Evolutionary conservation across 441 rosid genomes (phyloP).

Genomic region (Adansonia gregorii): DNA sequence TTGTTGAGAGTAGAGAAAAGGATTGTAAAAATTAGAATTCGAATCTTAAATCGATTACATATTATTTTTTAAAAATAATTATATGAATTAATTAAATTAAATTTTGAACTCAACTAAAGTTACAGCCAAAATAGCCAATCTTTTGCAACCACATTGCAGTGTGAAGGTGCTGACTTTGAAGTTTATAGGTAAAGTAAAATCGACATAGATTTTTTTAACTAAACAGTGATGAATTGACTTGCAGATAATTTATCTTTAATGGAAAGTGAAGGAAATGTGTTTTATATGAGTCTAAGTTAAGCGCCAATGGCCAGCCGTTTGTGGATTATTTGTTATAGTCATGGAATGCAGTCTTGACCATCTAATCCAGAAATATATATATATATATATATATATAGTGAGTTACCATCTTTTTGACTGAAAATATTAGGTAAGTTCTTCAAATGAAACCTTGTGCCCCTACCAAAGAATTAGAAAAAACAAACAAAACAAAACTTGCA

Average conservation of each 20-base stretch:
- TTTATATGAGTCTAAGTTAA: too few relatives aligned
- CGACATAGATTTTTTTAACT: background rate
- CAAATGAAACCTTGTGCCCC: slow-evolving; percentile 13
- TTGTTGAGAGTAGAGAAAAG: too few relatives aligned
- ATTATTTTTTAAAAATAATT: too few relatives aligned
- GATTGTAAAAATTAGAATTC: too few relatives aligned
- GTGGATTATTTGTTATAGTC: background rate
- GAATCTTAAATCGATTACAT: too few relatives aligned
- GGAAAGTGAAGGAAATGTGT: background rate
- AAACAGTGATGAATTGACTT: background rate
- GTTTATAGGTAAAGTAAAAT: background rate
- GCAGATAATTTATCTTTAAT: background rate
- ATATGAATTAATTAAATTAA: too few relatives aligned
- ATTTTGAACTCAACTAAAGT: background rate
- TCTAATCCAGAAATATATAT: background rate
- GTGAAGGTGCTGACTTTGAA: slow-evolving; percentile 6
- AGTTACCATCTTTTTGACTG: background rate
- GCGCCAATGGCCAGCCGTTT: background rate
- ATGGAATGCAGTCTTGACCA: slow-evolving; percentile 1
- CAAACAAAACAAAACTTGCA: background rate
- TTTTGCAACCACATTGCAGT: background rate
- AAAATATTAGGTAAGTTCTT: background rate
- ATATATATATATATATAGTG: too few relatives aligned
- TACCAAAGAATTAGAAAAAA: background rate
- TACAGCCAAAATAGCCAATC: background rate